A percentile compares a stretch with the other conserved stretches of the same genome.
Conservation (phyloP, 1,284 basidiomycete species). For the Psilocybe mexicana region DNA sequence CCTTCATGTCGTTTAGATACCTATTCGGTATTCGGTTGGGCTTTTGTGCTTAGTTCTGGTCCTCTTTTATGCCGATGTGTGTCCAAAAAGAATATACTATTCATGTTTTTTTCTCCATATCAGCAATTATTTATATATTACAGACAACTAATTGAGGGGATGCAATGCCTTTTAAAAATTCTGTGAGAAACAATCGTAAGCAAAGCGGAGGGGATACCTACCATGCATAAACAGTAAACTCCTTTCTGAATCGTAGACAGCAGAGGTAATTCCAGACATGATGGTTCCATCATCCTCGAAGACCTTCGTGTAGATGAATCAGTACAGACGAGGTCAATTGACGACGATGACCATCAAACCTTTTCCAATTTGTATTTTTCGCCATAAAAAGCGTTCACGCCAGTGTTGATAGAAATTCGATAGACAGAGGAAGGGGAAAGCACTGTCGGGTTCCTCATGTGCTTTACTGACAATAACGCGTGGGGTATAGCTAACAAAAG, state of each 20-base stretch:
- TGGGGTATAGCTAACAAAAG: constrained; percentile 35
- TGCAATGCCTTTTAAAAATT: constrained; percentile 27
- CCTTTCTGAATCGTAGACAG: constrained; percentile 49
- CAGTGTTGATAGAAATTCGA: constrained; percentile 54
- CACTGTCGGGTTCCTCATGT: constrained; percentile 38
- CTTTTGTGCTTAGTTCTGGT: constrained; percentile 1
- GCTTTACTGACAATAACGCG: constrained; percentile 28
- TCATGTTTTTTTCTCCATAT: constrained; percentile 19
- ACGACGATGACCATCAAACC: constrained; percentile 31
- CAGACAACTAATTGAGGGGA: constrained; percentile 35
- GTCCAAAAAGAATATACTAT: constrained; percentile 30
- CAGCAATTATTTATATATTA: constrained; percentile 24
- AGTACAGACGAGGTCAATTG: constrained; percentile 1
- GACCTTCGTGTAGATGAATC: constrained; percentile 1
- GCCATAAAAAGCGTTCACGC: constrained; percentile 55
- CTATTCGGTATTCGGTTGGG: constrained; percentile 14
- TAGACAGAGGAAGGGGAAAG: constrained; percentile 47
- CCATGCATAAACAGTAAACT: constrained; percentile 58
- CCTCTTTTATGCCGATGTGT: constrained; percentile 18
- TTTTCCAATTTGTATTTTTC: constrained; percentile 64
- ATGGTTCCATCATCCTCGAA: constrained; percentile 62
- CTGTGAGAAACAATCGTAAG: background rate
- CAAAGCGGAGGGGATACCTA: constrained; percentile 22
- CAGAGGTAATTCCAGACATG: constrained; percentile 54
- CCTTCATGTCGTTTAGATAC: constrained; percentile 18